phyloP scores from a whole-genome alignment of 2,329 filamentous ascomycete species.

The Annulohypoxylon truncatum region DNA sequence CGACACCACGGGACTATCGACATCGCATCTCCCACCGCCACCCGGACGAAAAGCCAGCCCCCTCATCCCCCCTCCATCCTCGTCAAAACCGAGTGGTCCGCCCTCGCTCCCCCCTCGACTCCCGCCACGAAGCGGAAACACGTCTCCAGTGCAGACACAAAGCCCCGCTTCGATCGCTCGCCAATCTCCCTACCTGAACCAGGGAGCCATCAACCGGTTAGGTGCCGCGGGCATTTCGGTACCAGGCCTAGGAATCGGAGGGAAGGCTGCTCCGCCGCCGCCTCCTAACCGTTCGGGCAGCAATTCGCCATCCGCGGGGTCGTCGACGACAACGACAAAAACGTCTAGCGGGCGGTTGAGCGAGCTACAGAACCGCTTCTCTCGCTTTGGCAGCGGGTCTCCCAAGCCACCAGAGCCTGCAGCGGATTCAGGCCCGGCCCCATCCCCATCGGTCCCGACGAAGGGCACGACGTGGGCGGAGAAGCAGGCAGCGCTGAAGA shows the following conservation, averaged over 20 bases:
- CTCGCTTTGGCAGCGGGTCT: conserved; percentile 58
- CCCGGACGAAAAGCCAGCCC: conserved; percentile 66
- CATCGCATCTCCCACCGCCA: conserved; percentile 76
- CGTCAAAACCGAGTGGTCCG: conserved; percentile 49
- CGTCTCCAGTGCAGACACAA: conserved; percentile 57
- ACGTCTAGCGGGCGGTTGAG: conserved; percentile 62
- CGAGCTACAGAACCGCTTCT: conserved; percentile 76
- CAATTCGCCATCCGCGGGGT: conserved; percentile 41
- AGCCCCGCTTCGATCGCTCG: conserved; percentile 40
- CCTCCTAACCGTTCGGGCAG: conserved; percentile 44
- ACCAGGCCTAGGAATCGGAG: conserved; percentile 77
- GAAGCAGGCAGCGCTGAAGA: conserved; percentile 72
- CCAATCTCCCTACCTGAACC: conserved; percentile 55
- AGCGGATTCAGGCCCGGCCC: conserved; percentile 1
- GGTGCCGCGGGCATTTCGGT: conserved; percentile 82
- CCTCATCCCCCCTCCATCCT: conserved; percentile 39
- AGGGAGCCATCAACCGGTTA: conserved; percentile 72
- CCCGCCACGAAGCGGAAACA: conserved; percentile 68
- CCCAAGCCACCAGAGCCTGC: conserved; percentile 37
- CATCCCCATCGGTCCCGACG: conserved; percentile 41
- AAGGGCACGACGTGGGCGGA: conserved; percentile 73
- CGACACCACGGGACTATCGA: conserved; percentile 78
- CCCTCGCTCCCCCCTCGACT: conserved; percentile 75
- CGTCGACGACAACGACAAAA: conserved; percentile 21
- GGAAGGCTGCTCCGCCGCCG: conserved; percentile 42